Percentiles rank a stretch among this genome's conserved stretches.
Evolutionary conservation across 2,329 filamentous ascomycete species (phyloP).

Genomic region (Sarocladium kiliense): DNA sequence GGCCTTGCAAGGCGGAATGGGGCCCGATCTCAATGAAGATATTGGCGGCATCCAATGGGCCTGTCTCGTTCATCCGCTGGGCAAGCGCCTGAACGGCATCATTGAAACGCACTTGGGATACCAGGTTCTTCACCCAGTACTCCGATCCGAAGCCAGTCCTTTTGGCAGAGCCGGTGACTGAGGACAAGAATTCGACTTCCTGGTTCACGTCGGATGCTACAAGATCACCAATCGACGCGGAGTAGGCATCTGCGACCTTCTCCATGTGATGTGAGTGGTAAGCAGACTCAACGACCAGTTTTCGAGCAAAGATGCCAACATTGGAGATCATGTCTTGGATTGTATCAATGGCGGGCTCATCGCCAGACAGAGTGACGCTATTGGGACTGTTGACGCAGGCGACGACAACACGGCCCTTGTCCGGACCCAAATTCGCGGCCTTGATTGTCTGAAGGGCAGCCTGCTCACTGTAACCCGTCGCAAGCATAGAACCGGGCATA

Average conservation of each 20-base stretch:
- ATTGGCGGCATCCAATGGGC: constrained; percentile 11
- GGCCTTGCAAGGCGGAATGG: constrained; percentile 41
- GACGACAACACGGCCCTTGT: constrained; percentile 15
- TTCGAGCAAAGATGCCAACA: constrained; percentile 26
- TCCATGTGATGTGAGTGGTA: constrained; percentile 43
- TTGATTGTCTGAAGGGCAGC: too few species aligned
- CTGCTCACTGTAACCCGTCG: constrained; percentile 19
- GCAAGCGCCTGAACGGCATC: too few species aligned
- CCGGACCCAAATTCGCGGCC: too few species aligned
- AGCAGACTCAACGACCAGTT: constrained; percentile 32
- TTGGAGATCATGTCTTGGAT: constrained; percentile 26
- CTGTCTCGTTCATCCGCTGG: too few species aligned
- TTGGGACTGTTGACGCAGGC: constrained; percentile 40
- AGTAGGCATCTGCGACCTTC: constrained; percentile 31
- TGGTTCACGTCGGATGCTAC: too few species aligned
- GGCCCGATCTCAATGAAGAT: constrained; percentile 42
- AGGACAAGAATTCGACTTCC: too few species aligned
- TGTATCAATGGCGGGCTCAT: constrained; percentile 22
- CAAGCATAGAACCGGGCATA: constrained; percentile 21
- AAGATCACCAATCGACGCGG: constrained; percentile 25
- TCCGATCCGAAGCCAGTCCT: too few species aligned
- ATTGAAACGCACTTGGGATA: too few species aligned
- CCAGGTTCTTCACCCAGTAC: too few species aligned
- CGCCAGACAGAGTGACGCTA: constrained; percentile 39
- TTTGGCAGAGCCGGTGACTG: too few species aligned